Conservation (phyloP, 169 alveolate species). For the Plasmodium blacklocki region DNA sequence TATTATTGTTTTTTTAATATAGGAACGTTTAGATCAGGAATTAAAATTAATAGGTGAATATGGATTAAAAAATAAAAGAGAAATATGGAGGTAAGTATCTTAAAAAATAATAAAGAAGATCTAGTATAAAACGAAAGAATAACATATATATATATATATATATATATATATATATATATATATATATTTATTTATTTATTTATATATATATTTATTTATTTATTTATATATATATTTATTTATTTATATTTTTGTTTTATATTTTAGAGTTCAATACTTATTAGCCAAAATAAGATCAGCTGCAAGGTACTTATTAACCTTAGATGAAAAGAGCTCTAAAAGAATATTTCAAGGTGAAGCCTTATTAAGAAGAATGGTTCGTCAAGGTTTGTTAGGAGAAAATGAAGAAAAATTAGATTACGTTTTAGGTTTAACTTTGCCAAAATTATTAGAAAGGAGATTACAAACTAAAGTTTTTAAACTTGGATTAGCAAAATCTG, state of each 20-base stretch:
- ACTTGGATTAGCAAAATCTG: slow-evolving; percentile 96
- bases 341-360: slow-evolving; percentile 99
- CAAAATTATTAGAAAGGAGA: slow-evolving; percentile 99
- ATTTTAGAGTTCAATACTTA: slow-evolving; percentile 94
- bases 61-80: slow-evolving; percentile 99
- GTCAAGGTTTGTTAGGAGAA: slow-evolving; percentile 97
- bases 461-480: slow-evolving; percentile 98
- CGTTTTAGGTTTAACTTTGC: slow-evolving; percentile 98
- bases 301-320: slow-evolving; percentile 98
- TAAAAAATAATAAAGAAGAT: background rate
- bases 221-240: too few relatives aligned
- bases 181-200: background rate
- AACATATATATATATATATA: too few relatives aligned
- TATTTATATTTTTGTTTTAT: slow-evolving; percentile 7
- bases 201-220: background rate
- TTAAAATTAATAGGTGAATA: slow-evolving; percentile 98
- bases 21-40: slow-evolving; percentile 96
- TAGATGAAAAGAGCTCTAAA: slow-evolving; percentile 96
- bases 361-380: slow-evolving; percentile 98
- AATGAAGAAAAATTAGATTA: slow-evolving; percentile 98
- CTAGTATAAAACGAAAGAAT: too few relatives aligned
- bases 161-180: too few relatives aligned
- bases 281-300: slow-evolving; percentile 99
- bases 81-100: slow-evolving; percentile 92
- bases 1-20: slow-evolving; percentile 10